Evolutionary conservation across 1,284 basidiomycete genomes (phyloP).

Genomic region (Puccinia coronata): DNA sequence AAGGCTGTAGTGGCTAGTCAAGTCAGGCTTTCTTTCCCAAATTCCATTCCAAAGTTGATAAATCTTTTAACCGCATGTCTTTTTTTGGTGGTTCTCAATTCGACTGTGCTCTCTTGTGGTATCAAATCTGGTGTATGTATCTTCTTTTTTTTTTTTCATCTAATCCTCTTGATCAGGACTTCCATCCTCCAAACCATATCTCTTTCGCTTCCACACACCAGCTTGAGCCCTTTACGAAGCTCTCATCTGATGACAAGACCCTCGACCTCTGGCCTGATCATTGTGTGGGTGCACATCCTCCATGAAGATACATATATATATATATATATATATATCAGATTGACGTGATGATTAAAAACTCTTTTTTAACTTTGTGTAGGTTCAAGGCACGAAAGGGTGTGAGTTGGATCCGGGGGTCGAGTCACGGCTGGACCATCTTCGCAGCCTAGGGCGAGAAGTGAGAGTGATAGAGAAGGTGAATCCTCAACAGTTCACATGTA

Average conservation of each 20-base stretch:
- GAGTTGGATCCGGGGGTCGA: slow-evolving; percentile 21
- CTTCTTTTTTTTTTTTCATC: not conserved
- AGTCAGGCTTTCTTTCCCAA: slow-evolving; percentile 54
- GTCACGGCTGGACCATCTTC: not conserved
- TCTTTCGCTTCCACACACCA: slow-evolving; percentile 65
- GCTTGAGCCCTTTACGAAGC: slow-evolving; percentile 61
- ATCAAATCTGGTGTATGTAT: no score
- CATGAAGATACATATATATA: no score
- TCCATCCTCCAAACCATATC: slow-evolving; percentile 67
- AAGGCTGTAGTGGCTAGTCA: slow-evolving; percentile 63
- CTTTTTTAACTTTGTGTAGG: not conserved
- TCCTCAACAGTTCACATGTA: not conserved
- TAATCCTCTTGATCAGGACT: slow-evolving; percentile 54
- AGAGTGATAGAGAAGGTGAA: slow-evolving; percentile 3
- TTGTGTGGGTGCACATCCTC: slow-evolving; percentile 59
- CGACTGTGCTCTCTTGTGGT: no score
- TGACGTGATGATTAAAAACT: not conserved
- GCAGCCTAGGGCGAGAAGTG: not conserved
- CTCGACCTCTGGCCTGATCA: slow-evolving; percentile 68
- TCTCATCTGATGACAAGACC: slow-evolving; percentile 55
- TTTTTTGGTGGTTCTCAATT: no score
- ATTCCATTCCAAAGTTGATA: no score
- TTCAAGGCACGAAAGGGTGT: slow-evolving; percentile 42
- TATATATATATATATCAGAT: not conserved
- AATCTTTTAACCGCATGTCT: no score